These are phyloP conservation scores for Myotisia sp. DNA, from an alignment of 2,329 filamentous ascomycete species.

Conservation along the genomic window DNA sequence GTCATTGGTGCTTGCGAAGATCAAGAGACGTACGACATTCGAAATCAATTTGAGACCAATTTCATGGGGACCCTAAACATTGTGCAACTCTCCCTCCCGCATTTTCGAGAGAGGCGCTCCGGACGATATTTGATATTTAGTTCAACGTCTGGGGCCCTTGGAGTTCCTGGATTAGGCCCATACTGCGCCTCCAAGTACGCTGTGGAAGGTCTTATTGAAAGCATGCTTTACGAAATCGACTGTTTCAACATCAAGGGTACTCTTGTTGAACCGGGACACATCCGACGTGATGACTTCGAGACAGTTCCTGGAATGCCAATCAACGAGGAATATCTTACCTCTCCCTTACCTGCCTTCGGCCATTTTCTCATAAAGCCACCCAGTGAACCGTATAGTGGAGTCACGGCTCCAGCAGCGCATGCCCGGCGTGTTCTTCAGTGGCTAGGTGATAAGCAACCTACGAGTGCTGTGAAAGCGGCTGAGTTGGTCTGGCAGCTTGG, in stretches of 20 bases:
- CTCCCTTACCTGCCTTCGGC: constrained; percentile 64
- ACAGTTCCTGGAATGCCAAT: constrained; percentile 11
- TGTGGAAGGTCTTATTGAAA: constrained; percentile 87
- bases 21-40: constrained; percentile 86
- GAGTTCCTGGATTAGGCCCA: constrained; percentile 79
- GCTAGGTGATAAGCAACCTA: constrained; percentile 83
- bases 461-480: constrained; percentile 80
- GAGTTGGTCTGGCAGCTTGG: constrained; percentile 90
- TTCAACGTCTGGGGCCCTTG: constrained; percentile 79
- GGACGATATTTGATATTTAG: constrained; percentile 92
- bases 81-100: constrained; percentile 72
- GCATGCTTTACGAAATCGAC: constrained; percentile 91
- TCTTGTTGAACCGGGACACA: constrained; percentile 78
- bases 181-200: constrained; percentile 98
- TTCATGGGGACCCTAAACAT: constrained; percentile 94
- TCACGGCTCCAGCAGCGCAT: constrained; percentile 73
- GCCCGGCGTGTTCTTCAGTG: constrained; percentile 85
- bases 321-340: constrained; percentile 20
- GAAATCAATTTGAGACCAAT: constrained; percentile 95
- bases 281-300: constrained; percentile 60
- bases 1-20: constrained; percentile 94
- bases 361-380: constrained; percentile 84
- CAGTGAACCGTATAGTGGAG: constrained; percentile 63
- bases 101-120: constrained; percentile 60
- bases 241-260: constrained; percentile 86